Evolutionary conservation across 1,284 basidiomycete species (phyloP).

Genomic region (Fistulinella staudtii): DNA sequence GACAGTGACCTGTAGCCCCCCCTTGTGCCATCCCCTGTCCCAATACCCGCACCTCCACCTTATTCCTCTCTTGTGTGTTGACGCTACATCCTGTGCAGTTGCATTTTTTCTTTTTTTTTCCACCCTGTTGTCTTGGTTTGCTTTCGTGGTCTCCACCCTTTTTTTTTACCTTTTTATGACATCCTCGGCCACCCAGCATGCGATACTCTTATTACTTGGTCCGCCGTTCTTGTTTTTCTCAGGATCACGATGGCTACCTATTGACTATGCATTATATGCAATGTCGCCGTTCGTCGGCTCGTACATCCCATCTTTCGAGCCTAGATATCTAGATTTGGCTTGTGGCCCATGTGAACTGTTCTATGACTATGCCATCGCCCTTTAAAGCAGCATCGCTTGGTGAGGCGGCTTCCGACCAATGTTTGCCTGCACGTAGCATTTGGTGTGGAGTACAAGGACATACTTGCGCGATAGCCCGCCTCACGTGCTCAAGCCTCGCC

Average conservation of each 20-base stretch:
- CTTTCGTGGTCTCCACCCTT: slow-evolving; percentile 14
- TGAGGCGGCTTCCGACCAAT: no score
- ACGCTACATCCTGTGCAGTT: slow-evolving; percentile 20
- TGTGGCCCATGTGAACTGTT: slow-evolving; percentile 1
- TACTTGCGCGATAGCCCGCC: no score
- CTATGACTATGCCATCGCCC: slow-evolving; percentile 7
- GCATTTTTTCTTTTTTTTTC: slow-evolving; percentile 17
- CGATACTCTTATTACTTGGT: slow-evolving; percentile 14
- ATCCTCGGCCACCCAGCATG: slow-evolving; percentile 7
- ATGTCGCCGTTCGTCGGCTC: no score
- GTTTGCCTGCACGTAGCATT: no score
- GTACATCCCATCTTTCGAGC: no score
- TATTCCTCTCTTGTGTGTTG: slow-evolving; percentile 8
- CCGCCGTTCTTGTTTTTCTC: slow-evolving; percentile 9
- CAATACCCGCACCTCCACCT: slow-evolving; percentile 17
- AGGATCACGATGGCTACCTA: no score
- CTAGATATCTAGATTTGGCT: no score
- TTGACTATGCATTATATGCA: no score
- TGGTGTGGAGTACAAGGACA: no score
- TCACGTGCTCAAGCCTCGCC: no score
- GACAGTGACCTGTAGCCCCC: slow-evolving; percentile 27
- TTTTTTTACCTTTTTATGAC: slow-evolving; percentile 9
- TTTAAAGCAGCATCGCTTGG: no score
- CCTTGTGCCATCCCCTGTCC: slow-evolving; percentile 5
- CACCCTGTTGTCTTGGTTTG: slow-evolving; percentile 25